Conservation (phyloP, 2,329 filamentous ascomycete species). For the Amauroascus verrucosus region DNA sequence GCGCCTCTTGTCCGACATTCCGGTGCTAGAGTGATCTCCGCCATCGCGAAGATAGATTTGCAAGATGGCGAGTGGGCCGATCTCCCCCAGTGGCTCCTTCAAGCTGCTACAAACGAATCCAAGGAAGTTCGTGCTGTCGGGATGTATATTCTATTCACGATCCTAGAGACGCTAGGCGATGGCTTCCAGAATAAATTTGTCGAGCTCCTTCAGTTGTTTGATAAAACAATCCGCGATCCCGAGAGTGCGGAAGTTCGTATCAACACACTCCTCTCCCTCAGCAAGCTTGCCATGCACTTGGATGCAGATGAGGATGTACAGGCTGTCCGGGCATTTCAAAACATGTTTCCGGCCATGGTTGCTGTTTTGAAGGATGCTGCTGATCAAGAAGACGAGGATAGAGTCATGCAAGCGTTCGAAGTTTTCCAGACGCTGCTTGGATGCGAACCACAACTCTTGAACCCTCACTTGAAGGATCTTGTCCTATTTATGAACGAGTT, state of each 20-base stretch:
- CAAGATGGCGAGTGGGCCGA: slow-evolving; percentile 77
- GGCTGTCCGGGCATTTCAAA: slow-evolving; percentile 64
- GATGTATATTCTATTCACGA: slow-evolving; percentile 84
- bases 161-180: slow-evolving; percentile 78
- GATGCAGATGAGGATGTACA: slow-evolving; percentile 75
- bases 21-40: slow-evolving; percentile 74
- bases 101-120: slow-evolving; percentile 64
- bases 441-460: slow-evolving; percentile 75
- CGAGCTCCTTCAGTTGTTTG: slow-evolving; percentile 73
- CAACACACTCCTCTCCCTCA: slow-evolving; percentile 86
- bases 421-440: slow-evolving; percentile 92
- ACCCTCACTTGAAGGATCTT: slow-evolving; percentile 77
- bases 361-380: slow-evolving; percentile 77
- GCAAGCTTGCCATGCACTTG: slow-evolving; percentile 75
- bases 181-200: slow-evolving; percentile 71
- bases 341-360: slow-evolving; percentile 78
- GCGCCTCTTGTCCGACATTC: slow-evolving; percentile 71
- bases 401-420: slow-evolving; percentile 82
- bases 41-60: slow-evolving; percentile 76
- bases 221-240: slow-evolving; percentile 76
- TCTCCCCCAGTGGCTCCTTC: slow-evolving; percentile 66
- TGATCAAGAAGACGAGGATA: slow-evolving; percentile 70
- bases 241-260: slow-evolving; percentile 86
- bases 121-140: slow-evolving; percentile 78
- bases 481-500: slow-evolving; percentile 91